These are phyloP conservation scores for Cadophora luteo-olivacea DNA, from an alignment of 2,329 filamentous ascomycete genomes.

Conservation along the genomic window DNA sequence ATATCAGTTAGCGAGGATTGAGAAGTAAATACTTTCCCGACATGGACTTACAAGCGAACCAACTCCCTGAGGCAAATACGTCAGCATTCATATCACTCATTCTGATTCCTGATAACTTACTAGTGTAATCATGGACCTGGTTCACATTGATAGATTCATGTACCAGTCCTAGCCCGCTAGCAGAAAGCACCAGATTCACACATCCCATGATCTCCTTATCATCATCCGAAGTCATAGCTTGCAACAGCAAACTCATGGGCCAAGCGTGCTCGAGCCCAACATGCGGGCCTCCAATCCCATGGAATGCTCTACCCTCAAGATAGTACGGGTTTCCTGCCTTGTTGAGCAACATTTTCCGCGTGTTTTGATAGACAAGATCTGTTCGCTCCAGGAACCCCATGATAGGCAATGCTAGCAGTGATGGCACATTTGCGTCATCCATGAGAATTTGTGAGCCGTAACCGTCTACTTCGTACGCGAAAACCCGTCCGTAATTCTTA, in stretches of 20 bases:
- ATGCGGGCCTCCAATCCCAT: conserved; percentile 86
- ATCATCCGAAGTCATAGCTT: conserved; percentile 86
- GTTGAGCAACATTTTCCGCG: conserved; percentile 68
- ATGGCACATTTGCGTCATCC: conserved; percentile 90
- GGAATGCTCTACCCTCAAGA: conserved; percentile 76
- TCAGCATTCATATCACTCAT: not conserved
- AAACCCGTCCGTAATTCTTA: conserved; percentile 77
- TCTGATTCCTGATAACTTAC: conserved; percentile 45
- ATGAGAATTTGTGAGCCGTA: conserved; percentile 84
- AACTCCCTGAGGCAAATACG: conserved; percentile 61
- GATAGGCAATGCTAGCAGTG: conserved; percentile 77
- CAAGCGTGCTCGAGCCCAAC: conserved; percentile 91
- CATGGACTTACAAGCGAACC: conserved; percentile 76
- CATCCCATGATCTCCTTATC: conserved; percentile 82
- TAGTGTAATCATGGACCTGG: conserved; percentile 70
- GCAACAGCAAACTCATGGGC: conserved; percentile 94
- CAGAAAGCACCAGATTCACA: conserved; percentile 75
- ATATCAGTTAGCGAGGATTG: conserved; percentile 9
- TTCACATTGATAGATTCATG: conserved; percentile 94
- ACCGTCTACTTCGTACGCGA: conserved; percentile 88
- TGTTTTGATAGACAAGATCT: conserved; percentile 84
- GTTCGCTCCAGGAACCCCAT: conserved; percentile 74
- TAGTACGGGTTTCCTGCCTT: conserved; percentile 79
- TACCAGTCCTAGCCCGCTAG: conserved; percentile 78
- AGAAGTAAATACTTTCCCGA: not conserved